Evolutionary conservation across 2,329 filamentous ascomycete genomes (phyloP).

Genomic region (Monilinia vaccinii-corymbosi): DNA sequence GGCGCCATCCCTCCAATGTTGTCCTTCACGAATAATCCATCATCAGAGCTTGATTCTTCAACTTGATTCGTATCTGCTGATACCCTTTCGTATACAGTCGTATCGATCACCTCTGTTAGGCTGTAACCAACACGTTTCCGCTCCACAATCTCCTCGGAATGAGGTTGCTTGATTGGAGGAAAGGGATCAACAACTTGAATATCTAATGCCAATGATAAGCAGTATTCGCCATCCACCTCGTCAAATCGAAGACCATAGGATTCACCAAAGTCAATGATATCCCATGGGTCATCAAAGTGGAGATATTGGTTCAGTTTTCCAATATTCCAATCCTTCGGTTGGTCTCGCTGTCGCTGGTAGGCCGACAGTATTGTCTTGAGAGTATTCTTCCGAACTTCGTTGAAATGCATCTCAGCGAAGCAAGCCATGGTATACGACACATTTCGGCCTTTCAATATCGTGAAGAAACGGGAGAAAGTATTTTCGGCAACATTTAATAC

Average conservation of each 20-base stretch:
- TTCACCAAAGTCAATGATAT: conserved; percentile 57
- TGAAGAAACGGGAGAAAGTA: conserved; percentile 47
- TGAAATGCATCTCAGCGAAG: conserved; percentile 59
- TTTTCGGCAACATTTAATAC: conserved; percentile 36
- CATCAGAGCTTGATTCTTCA: conserved; percentile 27
- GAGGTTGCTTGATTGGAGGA: conserved; percentile 44
- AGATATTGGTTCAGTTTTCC: conserved; percentile 46
- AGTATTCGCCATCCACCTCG: conserved; percentile 30
- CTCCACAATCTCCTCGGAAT: conserved; percentile 49
- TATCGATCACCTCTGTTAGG: conserved; percentile 47
- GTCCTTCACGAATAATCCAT: conserved; percentile 22
- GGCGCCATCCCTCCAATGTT: not conserved
- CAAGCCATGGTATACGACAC: conserved; percentile 64
- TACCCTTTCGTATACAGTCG: conserved; percentile 39
- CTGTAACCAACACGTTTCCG: conserved; percentile 45
- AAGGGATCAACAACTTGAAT: conserved; percentile 32
- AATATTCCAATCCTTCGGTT: conserved; percentile 51
- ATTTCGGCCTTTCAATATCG: conserved; percentile 45
- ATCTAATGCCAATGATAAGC: conserved; percentile 25
- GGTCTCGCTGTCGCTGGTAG: conserved; percentile 47
- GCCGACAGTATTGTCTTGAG: conserved; percentile 45
- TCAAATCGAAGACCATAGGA: conserved; percentile 47
- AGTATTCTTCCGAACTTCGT: conserved; percentile 48
- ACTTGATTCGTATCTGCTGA: not conserved
- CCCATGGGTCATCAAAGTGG: conserved; percentile 57